Conservation (phyloP, 2,329 filamentous ascomycete genomes). For the Xylaria sp. region DNA sequence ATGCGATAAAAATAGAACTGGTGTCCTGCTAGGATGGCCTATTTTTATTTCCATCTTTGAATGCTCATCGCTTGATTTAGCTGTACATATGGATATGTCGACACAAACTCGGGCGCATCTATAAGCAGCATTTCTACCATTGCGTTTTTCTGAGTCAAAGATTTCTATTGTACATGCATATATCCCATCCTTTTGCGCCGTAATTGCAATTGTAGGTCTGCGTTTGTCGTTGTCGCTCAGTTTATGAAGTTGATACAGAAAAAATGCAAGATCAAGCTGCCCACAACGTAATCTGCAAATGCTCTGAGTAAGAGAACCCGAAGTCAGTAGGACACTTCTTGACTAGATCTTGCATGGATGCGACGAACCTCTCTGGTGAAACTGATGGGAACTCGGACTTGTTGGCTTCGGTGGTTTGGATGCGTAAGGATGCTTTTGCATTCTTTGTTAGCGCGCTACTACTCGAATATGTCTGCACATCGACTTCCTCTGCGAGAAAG, state of each 20-base stretch:
- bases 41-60: constrained; percentile 11
- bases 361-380: constrained; percentile 76
- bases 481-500: neutral
- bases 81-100: constrained; percentile 20
- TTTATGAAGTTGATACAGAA: constrained; percentile 99
- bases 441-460: constrained; percentile 24
- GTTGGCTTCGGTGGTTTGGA: constrained; percentile 88
- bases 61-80: constrained; percentile 20
- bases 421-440: constrained; percentile 71
- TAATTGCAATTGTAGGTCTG: neutral
- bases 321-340: neutral
- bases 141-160: constrained; percentile 4
- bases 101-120: neutral
- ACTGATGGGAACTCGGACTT: constrained; percentile 76
- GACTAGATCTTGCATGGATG: neutral
- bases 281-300: constrained; percentile 95
- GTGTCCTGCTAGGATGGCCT: constrained; percentile 3
- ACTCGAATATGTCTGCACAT: neutral
- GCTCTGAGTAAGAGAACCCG: constrained; percentile 60
- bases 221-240: constrained; percentile 52
- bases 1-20: constrained; percentile 2
- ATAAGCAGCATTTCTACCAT: neutral
- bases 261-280: constrained; percentile 94
- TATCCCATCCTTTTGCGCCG: constrained; percentile 13
- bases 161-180: constrained; percentile 16